Evolutionary conservation across 371 early-diverging fungal species (phyloP), one percentile per base, ranked within the genome.

Genomic region (Dinochytrium kinnereticum): DNA sequence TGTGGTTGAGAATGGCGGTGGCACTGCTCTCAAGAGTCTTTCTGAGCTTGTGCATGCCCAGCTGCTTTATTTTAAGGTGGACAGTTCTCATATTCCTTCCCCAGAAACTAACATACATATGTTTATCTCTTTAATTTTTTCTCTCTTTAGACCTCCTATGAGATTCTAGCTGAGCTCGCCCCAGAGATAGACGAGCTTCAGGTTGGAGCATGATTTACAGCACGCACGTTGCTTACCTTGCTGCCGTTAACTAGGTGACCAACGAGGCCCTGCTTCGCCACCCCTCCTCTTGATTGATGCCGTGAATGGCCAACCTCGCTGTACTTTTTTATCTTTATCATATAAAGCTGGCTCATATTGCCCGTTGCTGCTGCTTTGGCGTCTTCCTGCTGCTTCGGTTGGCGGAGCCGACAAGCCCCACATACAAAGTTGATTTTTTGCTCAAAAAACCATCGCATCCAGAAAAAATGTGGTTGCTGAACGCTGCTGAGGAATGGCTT

Each of bases 171-270:
- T n/a, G 94, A 93, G 65, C 80, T 96, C 50, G 65, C 73, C 19
- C 95, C 96, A 1, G 96, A 97, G 78, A 89, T 97, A 51, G 95
- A 95, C 76, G 95, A 96, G 84, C 91, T 96, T 71, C 90, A 91
- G 70, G 91, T 92, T 31, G 49, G 49, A n/a, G n/a, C n/a, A n/a
- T n/a, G n/a, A n/a, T n/a, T n/a, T 44, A 44, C 49, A 44, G 49
- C 49, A 13, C 21, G 49, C 10, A 44, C 49, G 10, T 44, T 21
- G 21, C 10, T 13, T 44, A 10, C 21, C 21, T 13, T 44, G 49
- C 21, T 21, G 13, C 21, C 13, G 13, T 10, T 10, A 13, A 10
- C 10, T 44, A 44, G 49, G 21, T 53, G 15, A 94, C 95, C 2
- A 95, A 95, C 78, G 96, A 96, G 69, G 90, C 95, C 0, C 77